Evolutionary conservation across 2,329 filamentous ascomycete species (phyloP).

Genomic region (Leptographium flavum): DNA sequence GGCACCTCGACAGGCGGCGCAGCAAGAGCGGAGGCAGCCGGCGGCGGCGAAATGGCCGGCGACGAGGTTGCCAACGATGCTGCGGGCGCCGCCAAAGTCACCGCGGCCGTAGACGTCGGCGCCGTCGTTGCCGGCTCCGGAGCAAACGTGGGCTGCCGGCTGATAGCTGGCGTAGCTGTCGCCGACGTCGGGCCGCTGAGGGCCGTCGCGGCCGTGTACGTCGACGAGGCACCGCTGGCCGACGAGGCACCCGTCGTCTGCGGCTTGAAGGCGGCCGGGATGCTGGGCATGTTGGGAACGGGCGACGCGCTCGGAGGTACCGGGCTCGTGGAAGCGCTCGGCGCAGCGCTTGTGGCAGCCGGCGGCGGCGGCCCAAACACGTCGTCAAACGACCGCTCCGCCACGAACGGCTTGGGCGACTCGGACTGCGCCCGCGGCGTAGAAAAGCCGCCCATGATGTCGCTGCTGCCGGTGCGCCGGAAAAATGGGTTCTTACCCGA

Average conservation of each 20-base stretch:
- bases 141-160: slow-evolving; percentile 44
- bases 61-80: background rate
- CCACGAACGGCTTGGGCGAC: slow-evolving; percentile 27
- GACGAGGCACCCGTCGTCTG: slow-evolving; percentile 44
- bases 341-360: background rate
- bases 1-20: background rate
- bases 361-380: slow-evolving; percentile 57
- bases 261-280: slow-evolving; percentile 39
- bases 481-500: slow-evolving; percentile 95
- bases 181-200: slow-evolving; percentile 38
- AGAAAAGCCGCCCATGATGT: slow-evolving; percentile 40
- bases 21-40: too few relatives aligned
- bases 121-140: slow-evolving; percentile 24
- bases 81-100: background rate
- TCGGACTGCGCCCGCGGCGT: slow-evolving; percentile 19
- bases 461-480: slow-evolving; percentile 50
- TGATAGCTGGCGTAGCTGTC: slow-evolving; percentile 39
- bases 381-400: slow-evolving; percentile 66
- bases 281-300: background rate
- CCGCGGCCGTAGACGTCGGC: background rate
- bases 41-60: too few relatives aligned
- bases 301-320: background rate
- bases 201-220: slow-evolving; percentile 29
- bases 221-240: slow-evolving; percentile 36
- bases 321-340: slow-evolving; percentile 17